phyloP scores from a whole-genome alignment of 1,284 basidiomycete species.

The Cryptococcus hybrid region DNA sequence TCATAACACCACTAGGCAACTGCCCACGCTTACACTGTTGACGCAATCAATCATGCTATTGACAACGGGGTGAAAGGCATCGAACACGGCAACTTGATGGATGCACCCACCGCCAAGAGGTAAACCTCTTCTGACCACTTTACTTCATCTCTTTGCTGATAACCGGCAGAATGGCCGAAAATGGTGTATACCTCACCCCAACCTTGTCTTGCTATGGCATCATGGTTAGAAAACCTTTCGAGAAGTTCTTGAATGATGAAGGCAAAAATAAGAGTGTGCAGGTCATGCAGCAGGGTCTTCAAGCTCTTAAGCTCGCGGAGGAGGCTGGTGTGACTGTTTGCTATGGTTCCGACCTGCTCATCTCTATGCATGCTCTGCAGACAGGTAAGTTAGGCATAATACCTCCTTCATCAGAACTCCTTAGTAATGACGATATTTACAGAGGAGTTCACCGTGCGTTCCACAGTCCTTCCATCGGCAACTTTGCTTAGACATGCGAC shows the following conservation, averaged over 20 bases:
- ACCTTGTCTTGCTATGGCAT: conserved; percentile 54
- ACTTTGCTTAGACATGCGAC: conserved; percentile 55
- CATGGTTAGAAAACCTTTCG: conserved; percentile 51
- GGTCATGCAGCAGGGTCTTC: conserved; percentile 22
- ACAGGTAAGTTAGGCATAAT: neutral
- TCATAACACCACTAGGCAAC: neutral
- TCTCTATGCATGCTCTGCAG: conserved; percentile 9
- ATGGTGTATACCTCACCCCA: conserved; percentile 53
- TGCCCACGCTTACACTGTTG: conserved; percentile 27
- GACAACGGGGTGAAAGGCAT: conserved; percentile 48
- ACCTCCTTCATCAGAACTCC: neutral
- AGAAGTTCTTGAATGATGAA: neutral
- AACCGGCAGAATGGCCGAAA: conserved; percentile 42
- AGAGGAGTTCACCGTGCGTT: conserved; percentile 49
- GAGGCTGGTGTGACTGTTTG: conserved; percentile 29
- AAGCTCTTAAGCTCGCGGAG: conserved; percentile 27
- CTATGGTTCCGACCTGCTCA: conserved; percentile 31
- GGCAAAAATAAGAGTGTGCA: conserved; percentile 18
- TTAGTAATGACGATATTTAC: neutral
- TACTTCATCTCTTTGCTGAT: neutral
- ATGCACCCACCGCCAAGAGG: conserved; percentile 7
- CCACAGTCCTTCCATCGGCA: conserved; percentile 47
- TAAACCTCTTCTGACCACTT: neutral
- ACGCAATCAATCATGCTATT: conserved; percentile 30
- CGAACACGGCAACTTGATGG: conserved; percentile 52